Percentiles rank a stretch among this genome's conserved stretches.
phyloP scores from a whole-genome alignment of 2,329 filamentous ascomycete species.

The Trichoderma harzianum region DNA sequence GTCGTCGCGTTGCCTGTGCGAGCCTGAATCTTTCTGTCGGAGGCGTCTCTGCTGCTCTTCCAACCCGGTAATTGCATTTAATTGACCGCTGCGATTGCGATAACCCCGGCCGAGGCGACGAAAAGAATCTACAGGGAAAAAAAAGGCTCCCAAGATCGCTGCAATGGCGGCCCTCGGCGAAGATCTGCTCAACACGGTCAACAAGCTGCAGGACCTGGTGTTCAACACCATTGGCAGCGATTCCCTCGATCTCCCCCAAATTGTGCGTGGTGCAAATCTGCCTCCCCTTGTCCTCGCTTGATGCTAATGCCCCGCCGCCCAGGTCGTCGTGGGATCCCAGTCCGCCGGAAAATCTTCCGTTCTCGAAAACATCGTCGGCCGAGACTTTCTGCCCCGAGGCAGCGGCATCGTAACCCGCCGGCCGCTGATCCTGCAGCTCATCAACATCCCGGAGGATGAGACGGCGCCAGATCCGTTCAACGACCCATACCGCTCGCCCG shows the following conservation, averaged over 20 bases:
- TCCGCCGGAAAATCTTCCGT: conserved; percentile 98
- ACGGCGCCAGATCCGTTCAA: conserved; percentile 61
- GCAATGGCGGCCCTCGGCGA: conserved; percentile 92
- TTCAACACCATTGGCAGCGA: conserved; percentile 99
- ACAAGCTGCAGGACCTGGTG: conserved; percentile 96
- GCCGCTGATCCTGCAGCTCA: conserved; percentile 93
- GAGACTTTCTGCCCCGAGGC: conserved; percentile 93
- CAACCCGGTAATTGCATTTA: background rate
- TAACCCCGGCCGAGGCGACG: background rate
- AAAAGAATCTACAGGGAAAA: background rate
- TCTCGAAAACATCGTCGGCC: conserved; percentile 96
- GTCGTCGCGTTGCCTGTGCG: conserved; percentile 12
- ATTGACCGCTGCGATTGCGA: background rate
- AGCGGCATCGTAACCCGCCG: conserved; percentile 94
- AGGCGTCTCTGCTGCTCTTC: background rate
- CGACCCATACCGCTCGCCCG: conserved; percentile 73
- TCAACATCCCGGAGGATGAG: conserved; percentile 85
- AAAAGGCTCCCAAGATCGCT: conserved; percentile 18
- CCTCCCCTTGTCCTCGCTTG: conserved; percentile 7
- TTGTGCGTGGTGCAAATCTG: conserved; percentile 60
- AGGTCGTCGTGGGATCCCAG: conserved; percentile 98
- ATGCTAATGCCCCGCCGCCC: conserved; percentile 22
- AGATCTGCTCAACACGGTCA: conserved; percentile 91
- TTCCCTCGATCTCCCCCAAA: conserved; percentile 94
- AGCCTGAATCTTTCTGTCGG: background rate